Base-by-base conservation (phyloP, 106 monocot species). In the Gastrodia elata region DNA sequence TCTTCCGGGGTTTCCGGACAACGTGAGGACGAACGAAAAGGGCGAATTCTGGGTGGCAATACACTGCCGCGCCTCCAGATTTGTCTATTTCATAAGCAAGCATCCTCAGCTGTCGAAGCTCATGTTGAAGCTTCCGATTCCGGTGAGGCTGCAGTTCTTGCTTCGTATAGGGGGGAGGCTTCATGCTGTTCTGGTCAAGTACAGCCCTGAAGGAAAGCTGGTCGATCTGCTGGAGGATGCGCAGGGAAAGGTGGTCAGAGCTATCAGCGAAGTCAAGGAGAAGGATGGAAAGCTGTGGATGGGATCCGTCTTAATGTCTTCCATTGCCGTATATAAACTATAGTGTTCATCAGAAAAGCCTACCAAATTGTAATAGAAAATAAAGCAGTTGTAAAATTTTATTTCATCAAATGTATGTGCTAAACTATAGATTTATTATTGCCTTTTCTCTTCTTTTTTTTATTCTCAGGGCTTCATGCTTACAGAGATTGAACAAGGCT, bases 281-380 rank as follows among this genome's bases (percentile, higher is more conserved):
- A 91, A 81, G 65, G 83, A 95, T 73, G 94, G 91, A 36, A 83
- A 87, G 72, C 89, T 95, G 8, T 95, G 87, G 87, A 64, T 95
- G 25, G 94, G 94, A 8, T 95, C 94, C 14, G 91, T 95, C 33
- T 81, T 95, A 16, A 95, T 89, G 91, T 85, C 94, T 1, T 91
- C 87, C 58, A 85, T 95, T 36, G 94, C 89, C 46, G 94, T 95
- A 8, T 95, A 89, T 15, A 61, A n/a, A 15, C 22, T 61, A 10
- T 61, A 61, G 32, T 57, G 44, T 7, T 44, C 16, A 42, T 4
- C 10, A 42, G 41, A 9, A 42, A 42, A 9, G 42, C 14, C 14
- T 42, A 42, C 14, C 42, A n/a, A n/a, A n/a, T n/a, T n/a, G n/a
- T n/a, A n/a, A n/a, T n/a, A n/a, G n/a, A n/a, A n/a, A n/a, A n/a